Evolutionary conservation across 352 stramenopile genomes (phyloP).

Genomic region (Phytophthora syringae): DNA sequence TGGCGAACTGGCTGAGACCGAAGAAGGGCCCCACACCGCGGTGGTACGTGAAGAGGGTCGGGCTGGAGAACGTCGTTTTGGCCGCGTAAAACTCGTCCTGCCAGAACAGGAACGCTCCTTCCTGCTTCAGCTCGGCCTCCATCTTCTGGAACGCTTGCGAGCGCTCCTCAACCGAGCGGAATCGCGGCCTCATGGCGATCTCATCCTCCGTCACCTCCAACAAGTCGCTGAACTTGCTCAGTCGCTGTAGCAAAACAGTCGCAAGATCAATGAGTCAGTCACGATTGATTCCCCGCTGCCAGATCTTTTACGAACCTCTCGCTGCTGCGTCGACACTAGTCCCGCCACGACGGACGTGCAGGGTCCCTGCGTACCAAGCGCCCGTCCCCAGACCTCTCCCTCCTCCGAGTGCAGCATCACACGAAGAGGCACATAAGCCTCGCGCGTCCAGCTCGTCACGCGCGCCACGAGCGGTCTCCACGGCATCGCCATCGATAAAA

Average conservation of each 20-base stretch:
- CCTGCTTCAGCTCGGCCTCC: conserved; percentile 47
- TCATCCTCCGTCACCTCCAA: conserved; percentile 41
- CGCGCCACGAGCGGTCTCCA: conserved; percentile 48
- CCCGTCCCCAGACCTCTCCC: conserved; percentile 22
- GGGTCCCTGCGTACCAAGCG: conserved; percentile 11
- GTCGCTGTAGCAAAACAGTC: conserved; percentile 22
- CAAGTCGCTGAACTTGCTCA: conserved; percentile 40
- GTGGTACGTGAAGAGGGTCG: conserved; percentile 67
- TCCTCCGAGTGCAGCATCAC: conserved; percentile 51
- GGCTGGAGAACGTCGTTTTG: conserved; percentile 49
- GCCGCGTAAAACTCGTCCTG: conserved; percentile 71
- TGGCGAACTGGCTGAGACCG: conserved; percentile 69
- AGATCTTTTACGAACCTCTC: conserved; percentile 31
- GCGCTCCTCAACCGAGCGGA: conserved; percentile 38
- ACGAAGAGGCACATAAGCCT: conserved; percentile 55
- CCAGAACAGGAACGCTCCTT: conserved; percentile 58
- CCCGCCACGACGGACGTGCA: conserved; percentile 42
- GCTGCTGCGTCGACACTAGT: conserved; percentile 42
- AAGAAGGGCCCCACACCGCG: conserved; percentile 70
- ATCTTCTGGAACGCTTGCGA: conserved; percentile 56
- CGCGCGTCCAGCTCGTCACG: conserved; percentile 50
- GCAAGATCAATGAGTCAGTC: neutral
- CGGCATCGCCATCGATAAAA: conserved; percentile 18
- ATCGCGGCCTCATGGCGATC: conserved; percentile 39
- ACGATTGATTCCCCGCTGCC: neutral